Evolutionary conservation across 768 basidiomycete species (phyloP).

Genomic region (Leccinum boreale): DNA sequence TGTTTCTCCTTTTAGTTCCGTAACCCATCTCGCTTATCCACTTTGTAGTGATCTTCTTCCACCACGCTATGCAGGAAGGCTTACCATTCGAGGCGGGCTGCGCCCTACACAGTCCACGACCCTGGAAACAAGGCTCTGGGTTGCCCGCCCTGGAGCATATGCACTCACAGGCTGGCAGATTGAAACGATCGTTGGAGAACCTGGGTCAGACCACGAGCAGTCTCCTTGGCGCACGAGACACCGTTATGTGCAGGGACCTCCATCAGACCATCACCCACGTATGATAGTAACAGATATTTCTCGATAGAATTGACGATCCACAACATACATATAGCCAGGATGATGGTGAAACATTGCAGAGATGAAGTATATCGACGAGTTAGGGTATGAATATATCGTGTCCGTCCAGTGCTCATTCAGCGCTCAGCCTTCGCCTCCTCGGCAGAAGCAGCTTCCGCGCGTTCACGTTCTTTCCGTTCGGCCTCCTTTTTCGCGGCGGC

Average conservation of each 20-base stretch:
- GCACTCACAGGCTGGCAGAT: slow-evolving; percentile 64
- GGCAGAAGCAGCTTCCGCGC: slow-evolving; percentile 19
- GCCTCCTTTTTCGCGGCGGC: slow-evolving; percentile 51
- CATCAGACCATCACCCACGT: slow-evolving; percentile 24
- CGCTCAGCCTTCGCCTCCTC: slow-evolving; percentile 9
- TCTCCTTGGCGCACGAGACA: slow-evolving; percentile 35
- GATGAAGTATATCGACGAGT: not conserved
- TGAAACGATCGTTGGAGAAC: slow-evolving; percentile 60
- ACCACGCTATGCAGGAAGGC: slow-evolving; percentile 62
- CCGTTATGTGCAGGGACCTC: slow-evolving; percentile 39
- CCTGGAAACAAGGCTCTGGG: slow-evolving; percentile 54
- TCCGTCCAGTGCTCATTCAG: slow-evolving; percentile 14
- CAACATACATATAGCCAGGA: slow-evolving; percentile 7
- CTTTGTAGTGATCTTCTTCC: slow-evolving; percentile 40
- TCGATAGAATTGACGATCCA: slow-evolving; percentile 9
- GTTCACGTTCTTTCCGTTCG: slow-evolving; percentile 34
- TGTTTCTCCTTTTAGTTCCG: slow-evolving; percentile 1
- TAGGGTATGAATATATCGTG: slow-evolving; percentile 13
- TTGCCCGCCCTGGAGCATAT: slow-evolving; percentile 62
- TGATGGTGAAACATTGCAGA: not conserved
- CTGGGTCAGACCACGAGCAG: slow-evolving; percentile 5
- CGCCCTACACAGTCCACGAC: slow-evolving; percentile 43
- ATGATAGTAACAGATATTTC: slow-evolving; percentile 32
- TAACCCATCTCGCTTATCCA: slow-evolving; percentile 6
- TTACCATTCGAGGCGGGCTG: slow-evolving; percentile 61